Conservation (phyloP, 352 stramenopile species). For the Pythium chondricola region DNA sequence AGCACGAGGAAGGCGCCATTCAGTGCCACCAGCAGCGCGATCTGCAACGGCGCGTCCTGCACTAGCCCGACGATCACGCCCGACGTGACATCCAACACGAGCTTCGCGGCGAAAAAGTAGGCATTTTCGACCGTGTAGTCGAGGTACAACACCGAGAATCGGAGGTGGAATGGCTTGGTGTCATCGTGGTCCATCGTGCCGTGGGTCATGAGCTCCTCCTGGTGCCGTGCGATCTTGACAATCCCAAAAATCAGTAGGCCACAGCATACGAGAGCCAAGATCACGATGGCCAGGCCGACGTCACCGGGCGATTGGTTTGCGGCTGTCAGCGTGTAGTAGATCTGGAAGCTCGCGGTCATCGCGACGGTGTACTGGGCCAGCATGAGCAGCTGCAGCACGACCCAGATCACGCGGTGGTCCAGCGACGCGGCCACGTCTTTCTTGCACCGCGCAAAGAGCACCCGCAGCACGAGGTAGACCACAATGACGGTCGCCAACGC, state of each 20-base stretch:
- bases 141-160: slow-evolving; percentile 45
- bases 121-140: slow-evolving; percentile 38
- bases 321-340: slow-evolving; percentile 16
- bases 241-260: slow-evolving; percentile 34
- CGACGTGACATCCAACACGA: slow-evolving; percentile 35
- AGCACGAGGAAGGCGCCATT: slow-evolving; percentile 30
- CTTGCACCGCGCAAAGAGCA: slow-evolving; percentile 17
- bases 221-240: slow-evolving; percentile 32
- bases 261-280: slow-evolving; percentile 23
- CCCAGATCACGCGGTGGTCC: slow-evolving; percentile 36
- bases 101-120: slow-evolving; percentile 47
- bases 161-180: slow-evolving; percentile 32
- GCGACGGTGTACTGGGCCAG: slow-evolving; percentile 39
- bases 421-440: slow-evolving; percentile 21
- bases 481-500: slow-evolving; percentile 9
- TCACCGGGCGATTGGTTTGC: slow-evolving; percentile 2
- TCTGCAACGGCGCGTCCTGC: slow-evolving; percentile 30
- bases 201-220: slow-evolving; percentile 31
- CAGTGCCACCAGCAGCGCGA: slow-evolving; percentile 32
- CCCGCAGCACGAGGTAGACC: slow-evolving; percentile 27
- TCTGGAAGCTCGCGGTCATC: slow-evolving; percentile 45
- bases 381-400: slow-evolving; percentile 30
- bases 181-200: slow-evolving; percentile 28
- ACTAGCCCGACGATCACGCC: slow-evolving; percentile 31
- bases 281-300: slow-evolving; percentile 24